phyloP scores from a whole-genome alignment of 306 rosid species.

The Trichosanthes truncata region DNA sequence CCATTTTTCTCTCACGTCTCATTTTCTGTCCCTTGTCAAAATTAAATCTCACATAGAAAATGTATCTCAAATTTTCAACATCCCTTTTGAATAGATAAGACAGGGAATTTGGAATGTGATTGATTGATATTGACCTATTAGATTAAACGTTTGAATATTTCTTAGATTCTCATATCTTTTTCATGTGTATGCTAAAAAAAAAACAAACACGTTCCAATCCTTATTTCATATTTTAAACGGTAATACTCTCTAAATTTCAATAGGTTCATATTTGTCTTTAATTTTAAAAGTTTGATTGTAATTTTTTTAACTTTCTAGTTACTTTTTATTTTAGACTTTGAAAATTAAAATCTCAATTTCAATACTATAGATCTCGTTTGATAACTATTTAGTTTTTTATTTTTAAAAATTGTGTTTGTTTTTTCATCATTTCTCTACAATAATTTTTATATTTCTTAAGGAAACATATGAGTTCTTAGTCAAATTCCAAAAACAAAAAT shows the following conservation, averaged over 20 bases:
- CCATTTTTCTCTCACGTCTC: neutral
- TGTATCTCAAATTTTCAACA: neutral
- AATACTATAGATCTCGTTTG: no score
- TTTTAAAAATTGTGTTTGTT: no score
- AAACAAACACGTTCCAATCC: neutral
- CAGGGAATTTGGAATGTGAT: neutral
- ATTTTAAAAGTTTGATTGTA: neutral
- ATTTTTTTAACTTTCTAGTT: neutral
- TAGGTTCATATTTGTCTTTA: neutral
- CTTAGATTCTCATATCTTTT: neutral
- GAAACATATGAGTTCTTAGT: no score
- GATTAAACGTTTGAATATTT: neutral
- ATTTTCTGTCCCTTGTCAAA: neutral
- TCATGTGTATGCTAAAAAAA: neutral
- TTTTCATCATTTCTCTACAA: no score
- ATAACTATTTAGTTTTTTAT: no score
- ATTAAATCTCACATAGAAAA: neutral
- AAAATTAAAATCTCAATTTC: no score
- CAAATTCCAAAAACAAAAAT: no score
- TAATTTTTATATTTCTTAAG: no score
- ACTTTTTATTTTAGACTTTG: no score
- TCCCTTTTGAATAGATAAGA: neutral
- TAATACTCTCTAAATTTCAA: neutral
- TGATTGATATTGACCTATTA: constrained; percentile 1
- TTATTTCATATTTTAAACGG: neutral